Evolutionary conservation across 2,329 filamentous ascomycete species (phyloP).

Genomic region (Neurospora sp.): DNA sequence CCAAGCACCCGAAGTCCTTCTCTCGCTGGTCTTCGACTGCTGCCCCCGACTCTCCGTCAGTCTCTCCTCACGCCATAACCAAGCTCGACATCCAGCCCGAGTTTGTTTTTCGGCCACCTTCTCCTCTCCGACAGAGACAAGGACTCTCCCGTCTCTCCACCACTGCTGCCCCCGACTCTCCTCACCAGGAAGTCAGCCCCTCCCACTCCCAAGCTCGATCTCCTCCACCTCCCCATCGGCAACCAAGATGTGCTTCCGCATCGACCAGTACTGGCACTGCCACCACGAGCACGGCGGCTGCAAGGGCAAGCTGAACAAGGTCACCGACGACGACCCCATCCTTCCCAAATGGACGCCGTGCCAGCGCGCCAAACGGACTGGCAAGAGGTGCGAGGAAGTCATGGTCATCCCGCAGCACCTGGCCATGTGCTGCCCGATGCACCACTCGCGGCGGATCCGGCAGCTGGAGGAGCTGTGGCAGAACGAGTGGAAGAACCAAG

Average conservation of each 20-base stretch:
- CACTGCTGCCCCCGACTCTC: background rate
- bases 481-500: background rate
- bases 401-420: background rate
- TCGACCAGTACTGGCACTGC: background rate
- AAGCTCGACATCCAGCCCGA: background rate
- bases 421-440: background rate
- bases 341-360: background rate
- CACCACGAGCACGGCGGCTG: background rate
- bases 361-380: background rate
- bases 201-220: background rate
- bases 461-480: background rate
- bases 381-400: background rate
- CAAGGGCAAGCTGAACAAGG: background rate
- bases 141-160: background rate
- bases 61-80: background rate
- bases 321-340: background rate
- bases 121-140: background rate
- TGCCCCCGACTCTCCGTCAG: background rate
- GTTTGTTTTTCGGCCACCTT: background rate
- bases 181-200: background rate
- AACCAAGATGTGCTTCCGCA: background rate
- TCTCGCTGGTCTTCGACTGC: background rate
- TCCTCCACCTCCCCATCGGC: background rate
- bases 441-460: background rate
- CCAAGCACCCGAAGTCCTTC: background rate